A percentile compares a stretch with the other conserved stretches of the same genome.
Conservation (phyloP, 2,329 filamentous ascomycete species). For the Alternaria sp. region DNA sequence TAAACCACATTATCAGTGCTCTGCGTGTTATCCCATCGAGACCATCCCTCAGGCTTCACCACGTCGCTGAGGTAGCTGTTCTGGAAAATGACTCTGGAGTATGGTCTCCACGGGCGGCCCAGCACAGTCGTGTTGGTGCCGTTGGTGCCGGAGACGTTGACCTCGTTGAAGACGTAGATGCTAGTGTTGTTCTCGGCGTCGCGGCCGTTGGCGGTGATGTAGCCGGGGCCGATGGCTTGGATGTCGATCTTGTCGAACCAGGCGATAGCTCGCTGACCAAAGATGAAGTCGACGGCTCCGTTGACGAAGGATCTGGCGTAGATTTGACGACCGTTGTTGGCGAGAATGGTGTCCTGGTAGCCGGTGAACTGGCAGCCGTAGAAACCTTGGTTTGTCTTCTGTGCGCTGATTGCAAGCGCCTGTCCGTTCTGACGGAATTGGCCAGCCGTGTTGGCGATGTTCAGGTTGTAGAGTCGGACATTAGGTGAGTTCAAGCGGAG, state of each 20-base stretch:
- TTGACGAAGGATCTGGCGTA: slow-evolving; percentile 64
- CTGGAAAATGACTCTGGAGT: slow-evolving; percentile 60
- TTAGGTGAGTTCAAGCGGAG: slow-evolving; percentile 55
- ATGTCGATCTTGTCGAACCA: slow-evolving; percentile 56
- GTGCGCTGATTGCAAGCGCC: slow-evolving; percentile 61
- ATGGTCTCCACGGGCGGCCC: slow-evolving; percentile 60
- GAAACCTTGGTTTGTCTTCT: slow-evolving; percentile 60
- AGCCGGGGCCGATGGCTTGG: slow-evolving; percentile 22
- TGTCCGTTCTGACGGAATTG: slow-evolving; percentile 34
- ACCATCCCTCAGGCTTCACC: slow-evolving; percentile 67
- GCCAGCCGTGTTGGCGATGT: slow-evolving; percentile 57
- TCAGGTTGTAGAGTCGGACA: slow-evolving; percentile 67
- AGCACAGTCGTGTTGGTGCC: slow-evolving; percentile 52
- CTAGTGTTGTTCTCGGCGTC: slow-evolving; percentile 37
- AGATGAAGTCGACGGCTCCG: slow-evolving; percentile 67
- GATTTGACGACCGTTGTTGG: slow-evolving; percentile 58
- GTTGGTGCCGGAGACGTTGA: slow-evolving; percentile 51
- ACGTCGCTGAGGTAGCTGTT: slow-evolving; percentile 60
- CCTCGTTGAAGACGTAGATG: slow-evolving; percentile 63
- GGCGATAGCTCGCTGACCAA: slow-evolving; percentile 56
- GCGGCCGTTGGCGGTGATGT: slow-evolving; percentile 34
- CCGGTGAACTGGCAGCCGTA: slow-evolving; percentile 63
- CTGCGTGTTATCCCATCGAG: slow-evolving; percentile 32
- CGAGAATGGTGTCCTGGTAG: slow-evolving; percentile 61
- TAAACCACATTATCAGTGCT: slow-evolving; percentile 23